These are phyloP conservation scores for Chlorophyllum brunneum DNA, from an alignment of 768 basidiomycete genomes.

Conservation along the genomic window DNA sequence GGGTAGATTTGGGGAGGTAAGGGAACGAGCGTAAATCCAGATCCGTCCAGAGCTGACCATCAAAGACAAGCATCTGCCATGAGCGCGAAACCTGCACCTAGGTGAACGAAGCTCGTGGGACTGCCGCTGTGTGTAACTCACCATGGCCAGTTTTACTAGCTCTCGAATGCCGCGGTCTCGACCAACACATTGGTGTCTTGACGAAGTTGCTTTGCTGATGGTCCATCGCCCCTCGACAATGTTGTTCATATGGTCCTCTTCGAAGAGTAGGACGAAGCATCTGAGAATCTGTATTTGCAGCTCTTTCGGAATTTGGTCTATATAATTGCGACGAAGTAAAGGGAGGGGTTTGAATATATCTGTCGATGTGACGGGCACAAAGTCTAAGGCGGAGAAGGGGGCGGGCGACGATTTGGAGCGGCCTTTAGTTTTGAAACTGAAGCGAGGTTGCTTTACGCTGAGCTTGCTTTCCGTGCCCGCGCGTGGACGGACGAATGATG, in stretches of 20 bases:
- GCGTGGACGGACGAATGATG: neutral
- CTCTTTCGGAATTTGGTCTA: slow-evolving; percentile 71
- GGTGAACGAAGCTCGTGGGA: slow-evolving; percentile 10
- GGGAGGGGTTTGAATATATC: slow-evolving; percentile 53
- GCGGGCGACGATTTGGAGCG: slow-evolving; percentile 65
- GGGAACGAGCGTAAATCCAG: slow-evolving; percentile 66
- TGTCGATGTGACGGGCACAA: slow-evolving; percentile 44
- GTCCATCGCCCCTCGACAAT: slow-evolving; percentile 54
- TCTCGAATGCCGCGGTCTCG: slow-evolving; percentile 71
- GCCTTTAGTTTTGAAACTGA: slow-evolving; percentile 40
- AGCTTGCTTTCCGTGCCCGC: neutral
- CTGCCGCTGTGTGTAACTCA: slow-evolving; percentile 32
- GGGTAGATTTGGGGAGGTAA: slow-evolving; percentile 42
- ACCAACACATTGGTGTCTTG: slow-evolving; percentile 71
- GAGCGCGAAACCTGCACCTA: slow-evolving; percentile 61
- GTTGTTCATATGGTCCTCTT: slow-evolving; percentile 49
- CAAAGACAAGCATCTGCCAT: slow-evolving; percentile 74
- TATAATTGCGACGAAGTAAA: slow-evolving; percentile 48
- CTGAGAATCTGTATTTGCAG: slow-evolving; percentile 58
- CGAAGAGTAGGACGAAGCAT: slow-evolving; percentile 52
- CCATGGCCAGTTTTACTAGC: slow-evolving; percentile 74
- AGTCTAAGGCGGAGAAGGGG: slow-evolving; percentile 58
- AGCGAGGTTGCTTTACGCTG: slow-evolving; percentile 20
- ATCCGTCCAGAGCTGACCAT: slow-evolving; percentile 82
- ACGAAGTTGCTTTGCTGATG: slow-evolving; percentile 53